Conservation (phyloP, 2,329 filamentous ascomycete species). For the Ascochyta rabiei region DNA sequence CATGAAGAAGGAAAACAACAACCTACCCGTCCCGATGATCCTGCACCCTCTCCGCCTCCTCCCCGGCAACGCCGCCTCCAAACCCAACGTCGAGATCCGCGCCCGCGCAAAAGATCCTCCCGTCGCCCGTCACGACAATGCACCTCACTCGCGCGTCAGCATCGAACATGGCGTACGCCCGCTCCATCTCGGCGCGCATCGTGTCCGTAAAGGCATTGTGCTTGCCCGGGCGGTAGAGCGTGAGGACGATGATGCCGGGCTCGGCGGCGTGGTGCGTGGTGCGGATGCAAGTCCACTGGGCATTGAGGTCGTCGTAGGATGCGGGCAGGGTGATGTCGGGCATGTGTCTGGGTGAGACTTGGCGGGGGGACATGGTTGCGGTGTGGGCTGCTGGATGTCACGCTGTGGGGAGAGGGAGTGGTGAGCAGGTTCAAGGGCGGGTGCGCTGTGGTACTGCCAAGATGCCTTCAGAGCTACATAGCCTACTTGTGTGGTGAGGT, state of each 20-base stretch:
- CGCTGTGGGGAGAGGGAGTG: neutral
- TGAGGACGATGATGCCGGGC: slow-evolving; percentile 66
- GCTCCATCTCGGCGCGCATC: slow-evolving; percentile 67
- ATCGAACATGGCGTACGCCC: slow-evolving; percentile 59
- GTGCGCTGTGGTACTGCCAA: too few species aligned
- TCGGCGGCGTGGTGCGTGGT: slow-evolving; percentile 49
- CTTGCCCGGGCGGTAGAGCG: slow-evolving; percentile 67
- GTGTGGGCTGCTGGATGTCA: too few species aligned
- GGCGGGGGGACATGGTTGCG: slow-evolving; percentile 17
- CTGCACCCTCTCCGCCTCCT: slow-evolving; percentile 48
- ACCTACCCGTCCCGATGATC: slow-evolving; percentile 62
- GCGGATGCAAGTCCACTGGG: slow-evolving; percentile 42
- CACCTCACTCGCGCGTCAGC: slow-evolving; percentile 61
- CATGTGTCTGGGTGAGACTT: slow-evolving; percentile 25
- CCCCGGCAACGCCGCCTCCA: slow-evolving; percentile 47
- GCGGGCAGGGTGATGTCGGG: slow-evolving; percentile 39
- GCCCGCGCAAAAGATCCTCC: slow-evolving; percentile 61
- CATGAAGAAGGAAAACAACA: neutral
- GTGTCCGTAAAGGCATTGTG: slow-evolving; percentile 72
- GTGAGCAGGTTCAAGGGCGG: neutral
- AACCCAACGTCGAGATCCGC: slow-evolving; percentile 63
- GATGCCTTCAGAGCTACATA: slow-evolving; percentile 12
- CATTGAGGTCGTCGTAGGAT: slow-evolving; percentile 50
- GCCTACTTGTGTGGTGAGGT: slow-evolving; percentile 2
- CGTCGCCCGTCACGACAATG: slow-evolving; percentile 61